A percentile compares a stretch with the other conserved stretches of the same genome.
These are phyloP conservation scores for Colletotrichum agaves DNA, from an alignment of 2,329 filamentous ascomycete genomes.

Conservation along the genomic window DNA sequence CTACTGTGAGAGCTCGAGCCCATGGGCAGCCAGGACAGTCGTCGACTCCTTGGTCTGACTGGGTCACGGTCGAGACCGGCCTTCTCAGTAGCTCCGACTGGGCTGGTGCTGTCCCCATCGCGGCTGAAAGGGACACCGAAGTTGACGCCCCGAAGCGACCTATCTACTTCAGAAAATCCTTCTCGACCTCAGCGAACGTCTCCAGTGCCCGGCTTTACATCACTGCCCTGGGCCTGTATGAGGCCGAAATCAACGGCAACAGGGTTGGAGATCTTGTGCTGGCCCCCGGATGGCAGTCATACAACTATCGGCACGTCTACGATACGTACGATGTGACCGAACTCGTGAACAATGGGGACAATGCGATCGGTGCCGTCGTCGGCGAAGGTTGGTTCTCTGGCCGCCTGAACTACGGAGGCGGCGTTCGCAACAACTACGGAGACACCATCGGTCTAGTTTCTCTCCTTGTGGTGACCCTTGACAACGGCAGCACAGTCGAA, in stretches of 20 bases:
- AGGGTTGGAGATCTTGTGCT: conserved; percentile 53
- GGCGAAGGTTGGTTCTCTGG: conserved; percentile 63
- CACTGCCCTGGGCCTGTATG: conserved; percentile 58
- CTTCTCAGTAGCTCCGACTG: conserved; percentile 46
- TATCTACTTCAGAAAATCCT: conserved; percentile 38
- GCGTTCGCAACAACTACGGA: conserved; percentile 51
- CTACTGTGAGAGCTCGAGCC: conserved; percentile 48
- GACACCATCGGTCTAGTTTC: conserved; percentile 51
- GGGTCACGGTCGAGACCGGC: conserved; percentile 49
- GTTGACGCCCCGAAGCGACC: conserved; percentile 43
- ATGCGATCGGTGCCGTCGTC: conserved; percentile 52
- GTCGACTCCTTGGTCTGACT: conserved; percentile 46
- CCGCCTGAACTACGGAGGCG: conserved; percentile 46
- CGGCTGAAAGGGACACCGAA: conserved; percentile 45
- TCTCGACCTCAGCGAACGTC: conserved; percentile 39
- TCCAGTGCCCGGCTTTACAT: conserved; percentile 58
- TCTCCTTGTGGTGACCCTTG: conserved; percentile 49
- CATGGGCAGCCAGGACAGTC: conserved; percentile 42
- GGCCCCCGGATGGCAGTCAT: conserved; percentile 65
- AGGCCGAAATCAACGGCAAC: conserved; percentile 58
- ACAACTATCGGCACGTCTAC: conserved; percentile 61
- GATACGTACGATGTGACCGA: conserved; percentile 63
- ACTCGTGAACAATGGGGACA: conserved; percentile 50
- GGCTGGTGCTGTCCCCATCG: conserved; percentile 44
- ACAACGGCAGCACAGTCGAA: conserved; percentile 43